phyloP scores from a whole-genome alignment of 2,329 filamentous ascomycete genomes.

The Thermothelomyces thermophilus region DNA sequence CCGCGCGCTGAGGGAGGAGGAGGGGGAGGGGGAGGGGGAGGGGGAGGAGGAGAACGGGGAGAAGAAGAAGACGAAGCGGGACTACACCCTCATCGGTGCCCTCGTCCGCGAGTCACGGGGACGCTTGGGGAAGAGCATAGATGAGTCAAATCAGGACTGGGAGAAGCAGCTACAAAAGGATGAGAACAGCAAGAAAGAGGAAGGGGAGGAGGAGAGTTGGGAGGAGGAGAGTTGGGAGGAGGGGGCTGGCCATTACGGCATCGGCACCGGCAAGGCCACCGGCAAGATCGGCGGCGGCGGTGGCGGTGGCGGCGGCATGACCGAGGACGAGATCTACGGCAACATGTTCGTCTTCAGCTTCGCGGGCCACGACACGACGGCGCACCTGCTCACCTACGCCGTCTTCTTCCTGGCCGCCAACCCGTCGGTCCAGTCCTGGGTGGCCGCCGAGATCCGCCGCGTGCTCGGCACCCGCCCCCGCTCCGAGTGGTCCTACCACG shows the following conservation, averaged over 20 bases:
- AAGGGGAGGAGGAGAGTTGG: too few species aligned
- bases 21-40: too few species aligned
- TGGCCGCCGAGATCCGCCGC: constrained; percentile 34
- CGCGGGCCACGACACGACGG: constrained; percentile 46
- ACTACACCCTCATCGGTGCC: constrained; percentile 11
- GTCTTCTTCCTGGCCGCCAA: constrained; percentile 39
- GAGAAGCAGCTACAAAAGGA: too few species aligned
- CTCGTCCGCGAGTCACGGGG: constrained; percentile 12
- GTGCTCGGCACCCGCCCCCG: constrained; percentile 21
- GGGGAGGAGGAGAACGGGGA: not conserved
- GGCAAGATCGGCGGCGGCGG: too few species aligned
- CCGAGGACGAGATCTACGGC: constrained; percentile 37
- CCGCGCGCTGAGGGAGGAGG: too few species aligned
- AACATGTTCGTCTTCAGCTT: constrained; percentile 32
- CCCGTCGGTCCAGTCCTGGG: constrained; percentile 40
- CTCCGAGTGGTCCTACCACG: constrained; percentile 30
- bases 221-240: too few species aligned
- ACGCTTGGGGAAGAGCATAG: not conserved
- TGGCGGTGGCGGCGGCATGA: too few species aligned
- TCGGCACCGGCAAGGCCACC: too few species aligned
- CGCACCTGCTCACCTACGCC: constrained; percentile 38
- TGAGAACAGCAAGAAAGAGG: too few species aligned
- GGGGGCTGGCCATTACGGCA: too few species aligned
- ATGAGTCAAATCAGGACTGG: too few species aligned
- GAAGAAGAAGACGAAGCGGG: not conserved